Evolutionary conservation across 2,329 filamentous ascomycete genomes (phyloP), one percentile per base, ranked within the genome.

Genomic region (Clarireedia paspali): DNA sequence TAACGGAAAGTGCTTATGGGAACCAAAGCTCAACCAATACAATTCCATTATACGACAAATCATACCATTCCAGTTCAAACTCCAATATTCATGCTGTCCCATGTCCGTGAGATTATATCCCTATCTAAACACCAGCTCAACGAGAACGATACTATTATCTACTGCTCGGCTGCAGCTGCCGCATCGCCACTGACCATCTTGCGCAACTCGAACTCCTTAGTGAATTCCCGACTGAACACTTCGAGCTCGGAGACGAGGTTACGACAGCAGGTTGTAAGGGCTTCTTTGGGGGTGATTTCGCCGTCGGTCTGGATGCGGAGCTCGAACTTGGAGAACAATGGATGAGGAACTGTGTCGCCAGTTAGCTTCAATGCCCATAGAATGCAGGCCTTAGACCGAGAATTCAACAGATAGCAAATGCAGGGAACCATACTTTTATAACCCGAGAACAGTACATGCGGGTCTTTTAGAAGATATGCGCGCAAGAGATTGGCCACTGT

Each of bases 261-360:
- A 71, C 88, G 84, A 74, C 89, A 95, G 44, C 87, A 85, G 51
- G 85, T 81, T 55, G 94, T 77, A 42, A 99, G 78, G 1, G 91
- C 91, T 64, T 96, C 89, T 64, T 91, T 91, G n/a, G 94, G 91
- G 1, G 87, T 88, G 61, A 96, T 80, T 24, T 81, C 81, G 58
- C 94, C 94, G 69, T 97, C 90, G 4, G 94, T 99, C 73, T 96
- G 91, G 57, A 99, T 82, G 56, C 94, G 89, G 58, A 99, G 77
- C 64, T 84, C 76, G 70, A 89, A 84, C 57, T 75, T 78, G 47
- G 73, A 68, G 56, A 74, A 71, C 36, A 74, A 64, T 4, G 72
- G 72, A 55, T 74, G 72, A 12, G 72, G 71, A 30, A 73, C 68
- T 67, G 47, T 47, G 27, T 9, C 36, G 39, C 14, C 36, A 24